Conservation (phyloP, 768 basidiomycete species). For the Chiua virens region DNA sequence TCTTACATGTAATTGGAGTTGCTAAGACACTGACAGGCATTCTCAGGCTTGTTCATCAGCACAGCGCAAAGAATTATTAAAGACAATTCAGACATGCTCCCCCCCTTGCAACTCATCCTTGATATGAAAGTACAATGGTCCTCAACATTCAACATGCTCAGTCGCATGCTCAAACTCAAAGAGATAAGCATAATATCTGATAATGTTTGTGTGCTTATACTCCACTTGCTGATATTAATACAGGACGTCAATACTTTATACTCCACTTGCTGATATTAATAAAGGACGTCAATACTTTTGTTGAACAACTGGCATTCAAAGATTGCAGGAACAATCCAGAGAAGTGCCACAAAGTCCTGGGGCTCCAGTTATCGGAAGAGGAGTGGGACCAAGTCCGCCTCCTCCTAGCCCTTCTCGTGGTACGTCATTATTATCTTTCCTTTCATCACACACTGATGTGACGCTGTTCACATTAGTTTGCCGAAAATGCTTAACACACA, state of each 20-base stretch:
- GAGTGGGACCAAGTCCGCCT: neutral
- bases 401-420: neutral
- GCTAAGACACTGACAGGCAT: neutral
- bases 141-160: conserved; percentile 6
- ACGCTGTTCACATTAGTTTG: conserved; percentile 1
- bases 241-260: no score
- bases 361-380: neutral
- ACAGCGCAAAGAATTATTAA: conserved; percentile 5
- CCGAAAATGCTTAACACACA: conserved; percentile 1
- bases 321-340: neutral
- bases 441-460: neutral
- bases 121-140: conserved; percentile 9
- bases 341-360: neutral
- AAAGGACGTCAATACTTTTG: conserved; percentile 1
- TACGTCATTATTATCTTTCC: neutral
- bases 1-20: neutral
- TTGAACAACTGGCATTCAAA: conserved; percentile 2
- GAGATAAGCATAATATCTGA: conserved; percentile 1
- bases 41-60: conserved; percentile 1
- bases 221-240: conserved; percentile 7
- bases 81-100: conserved; percentile 3
- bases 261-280: no score
- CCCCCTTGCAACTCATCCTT: conserved; percentile 1
- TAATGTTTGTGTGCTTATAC: neutral
- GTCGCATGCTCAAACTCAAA: neutral